Conservation (phyloP, 2,329 filamentous ascomycete species). For the Pseudocercospora cruenta region DNA sequence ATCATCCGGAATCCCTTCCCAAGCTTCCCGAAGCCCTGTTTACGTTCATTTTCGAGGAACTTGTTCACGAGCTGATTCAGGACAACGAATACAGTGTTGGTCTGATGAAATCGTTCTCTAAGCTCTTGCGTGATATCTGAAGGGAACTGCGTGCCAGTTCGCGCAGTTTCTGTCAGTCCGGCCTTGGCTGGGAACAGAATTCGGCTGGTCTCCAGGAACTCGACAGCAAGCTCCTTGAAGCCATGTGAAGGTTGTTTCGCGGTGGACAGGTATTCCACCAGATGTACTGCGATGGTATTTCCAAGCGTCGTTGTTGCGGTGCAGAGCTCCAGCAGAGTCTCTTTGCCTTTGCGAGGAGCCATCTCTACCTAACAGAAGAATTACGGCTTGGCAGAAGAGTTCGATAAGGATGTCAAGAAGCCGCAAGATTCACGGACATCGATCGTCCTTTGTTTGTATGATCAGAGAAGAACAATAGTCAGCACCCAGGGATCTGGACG, state of each 20-base stretch:
- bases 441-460: slow-evolving; percentile 7
- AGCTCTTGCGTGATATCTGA: slow-evolving; percentile 66
- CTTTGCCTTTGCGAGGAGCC: slow-evolving; percentile 37
- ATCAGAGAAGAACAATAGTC: not conserved
- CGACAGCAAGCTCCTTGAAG: slow-evolving; percentile 63
- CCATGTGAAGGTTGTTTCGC: slow-evolving; percentile 59
- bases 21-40: slow-evolving; percentile 62
- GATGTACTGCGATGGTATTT: slow-evolving; percentile 66
- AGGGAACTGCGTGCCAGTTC: slow-evolving; percentile 59
- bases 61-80: slow-evolving; percentile 66
- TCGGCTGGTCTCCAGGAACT: slow-evolving; percentile 69
- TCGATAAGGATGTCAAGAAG: not conserved
- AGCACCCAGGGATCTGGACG: slow-evolving; percentile 3
- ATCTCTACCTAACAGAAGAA: slow-evolving; percentile 15
- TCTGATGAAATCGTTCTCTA: slow-evolving; percentile 64
- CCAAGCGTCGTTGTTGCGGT: slow-evolving; percentile 62
- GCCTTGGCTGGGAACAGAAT: slow-evolving; percentile 71
- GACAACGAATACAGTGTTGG: slow-evolving; percentile 64
- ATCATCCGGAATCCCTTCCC: slow-evolving; percentile 66
- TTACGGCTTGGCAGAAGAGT: slow-evolving; percentile 1
- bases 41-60: slow-evolving; percentile 65
- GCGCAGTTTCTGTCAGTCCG: slow-evolving; percentile 58
- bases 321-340: slow-evolving; percentile 57
- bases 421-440: not conserved
- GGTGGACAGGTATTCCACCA: slow-evolving; percentile 66